Conservation (phyloP, 177 flowering plant species). For the Vitis hybrid region DNA sequence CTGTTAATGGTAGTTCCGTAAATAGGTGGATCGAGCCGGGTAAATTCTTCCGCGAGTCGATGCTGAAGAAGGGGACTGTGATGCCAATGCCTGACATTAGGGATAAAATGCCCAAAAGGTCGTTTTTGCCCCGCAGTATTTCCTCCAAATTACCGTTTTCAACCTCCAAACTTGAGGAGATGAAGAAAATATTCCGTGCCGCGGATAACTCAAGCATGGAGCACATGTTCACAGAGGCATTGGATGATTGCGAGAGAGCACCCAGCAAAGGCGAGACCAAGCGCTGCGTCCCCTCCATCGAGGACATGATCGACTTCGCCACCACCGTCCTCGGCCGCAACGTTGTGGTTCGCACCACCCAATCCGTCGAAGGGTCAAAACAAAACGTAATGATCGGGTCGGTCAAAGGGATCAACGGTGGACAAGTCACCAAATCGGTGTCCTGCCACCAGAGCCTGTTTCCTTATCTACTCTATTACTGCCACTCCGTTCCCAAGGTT, state of each 20-base stretch:
- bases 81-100: slow-evolving; percentile 4
- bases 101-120: not conserved
- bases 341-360: slow-evolving; percentile 11
- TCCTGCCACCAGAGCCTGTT: slow-evolving; percentile 18
- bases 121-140: slow-evolving; percentile 13
- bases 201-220: slow-evolving; percentile 10
- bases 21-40: slow-evolving; percentile 14
- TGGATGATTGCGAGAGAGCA: slow-evolving; percentile 16
- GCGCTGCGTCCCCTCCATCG: slow-evolving; percentile 18
- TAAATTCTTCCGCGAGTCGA: slow-evolving; percentile 7
- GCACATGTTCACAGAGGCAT: not conserved
- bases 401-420: too few species aligned
- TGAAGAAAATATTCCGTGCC: slow-evolving; percentile 8
- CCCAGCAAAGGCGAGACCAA: slow-evolving; percentile 22
- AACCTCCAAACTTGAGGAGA: not conserved
- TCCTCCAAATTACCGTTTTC: slow-evolving; percentile 11
- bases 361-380: slow-evolving; percentile 10
- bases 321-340: slow-evolving; percentile 3
- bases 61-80: not conserved
- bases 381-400: slow-evolving; percentile 9
- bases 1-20: not conserved
- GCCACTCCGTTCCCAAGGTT: slow-evolving; percentile 11
- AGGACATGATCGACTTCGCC: slow-evolving; percentile 4
- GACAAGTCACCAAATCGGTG: slow-evolving; percentile 5
- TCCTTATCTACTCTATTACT: slow-evolving; percentile 14